These are phyloP conservation scores for Exophiala dermatitidis DNA, from an alignment of 2,329 filamentous ascomycete species.

Conservation along the genomic window DNA sequence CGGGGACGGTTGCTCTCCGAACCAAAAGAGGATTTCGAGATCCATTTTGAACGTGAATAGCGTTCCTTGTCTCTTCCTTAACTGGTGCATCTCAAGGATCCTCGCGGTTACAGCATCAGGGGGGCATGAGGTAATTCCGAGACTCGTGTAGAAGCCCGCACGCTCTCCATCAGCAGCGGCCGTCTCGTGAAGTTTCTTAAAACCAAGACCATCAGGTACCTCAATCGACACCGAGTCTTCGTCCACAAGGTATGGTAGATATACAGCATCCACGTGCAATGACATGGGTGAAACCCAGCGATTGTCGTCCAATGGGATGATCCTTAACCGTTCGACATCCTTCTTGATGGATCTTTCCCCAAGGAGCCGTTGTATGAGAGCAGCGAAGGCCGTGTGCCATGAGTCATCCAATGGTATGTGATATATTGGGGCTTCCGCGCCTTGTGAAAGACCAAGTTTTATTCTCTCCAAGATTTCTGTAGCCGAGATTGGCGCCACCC, in stretches of 20 bases:
- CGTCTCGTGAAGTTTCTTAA: conserved; percentile 5
- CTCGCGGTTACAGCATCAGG: not conserved
- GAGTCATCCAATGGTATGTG: conserved; percentile 7
- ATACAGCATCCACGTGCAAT: not conserved
- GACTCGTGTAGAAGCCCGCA: conserved; percentile 8
- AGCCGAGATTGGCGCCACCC: conserved; percentile 1
- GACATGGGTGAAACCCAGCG: conserved; percentile 4
- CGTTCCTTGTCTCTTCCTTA: not conserved
- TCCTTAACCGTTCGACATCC: not conserved
- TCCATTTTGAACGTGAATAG: conserved; percentile 2
- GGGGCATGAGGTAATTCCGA: conserved; percentile 10
- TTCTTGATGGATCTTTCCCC: not conserved
- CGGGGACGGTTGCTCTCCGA: not conserved
- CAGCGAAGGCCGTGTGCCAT: conserved; percentile 13
- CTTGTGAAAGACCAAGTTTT: no score
- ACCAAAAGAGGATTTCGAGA: conserved; percentile 18
- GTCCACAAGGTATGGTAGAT: conserved; percentile 13
- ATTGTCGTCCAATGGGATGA: conserved; percentile 10
- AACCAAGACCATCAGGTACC: conserved; percentile 13
- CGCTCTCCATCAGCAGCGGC: conserved; percentile 11
- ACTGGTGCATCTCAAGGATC: conserved; percentile 8
- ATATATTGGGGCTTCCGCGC: conserved; percentile 1
- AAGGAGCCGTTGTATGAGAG: conserved; percentile 9
- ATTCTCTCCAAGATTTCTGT: conserved; percentile 9
- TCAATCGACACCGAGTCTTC: conserved; percentile 8